phyloP scores from a whole-genome alignment of 106 monocot species.

The Hemerocallis citrina region DNA sequence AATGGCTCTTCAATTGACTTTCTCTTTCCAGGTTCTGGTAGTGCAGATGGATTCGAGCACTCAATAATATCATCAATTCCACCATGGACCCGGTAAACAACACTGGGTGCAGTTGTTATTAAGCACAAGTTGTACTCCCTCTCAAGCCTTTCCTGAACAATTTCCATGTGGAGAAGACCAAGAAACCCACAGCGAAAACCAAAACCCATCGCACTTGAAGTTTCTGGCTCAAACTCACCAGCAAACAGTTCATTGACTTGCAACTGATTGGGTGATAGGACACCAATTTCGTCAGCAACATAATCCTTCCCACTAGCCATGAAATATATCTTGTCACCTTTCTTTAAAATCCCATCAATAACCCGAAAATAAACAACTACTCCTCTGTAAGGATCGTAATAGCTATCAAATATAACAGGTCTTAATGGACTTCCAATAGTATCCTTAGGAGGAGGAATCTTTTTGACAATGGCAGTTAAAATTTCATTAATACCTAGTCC shows the following conservation, averaged over 20 bases:
- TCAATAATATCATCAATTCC: constrained; percentile 72
- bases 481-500: constrained; percentile 89
- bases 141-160: constrained; percentile 99
- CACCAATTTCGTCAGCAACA: constrained; percentile 94
- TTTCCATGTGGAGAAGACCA: constrained; percentile 98
- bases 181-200: constrained; percentile 98
- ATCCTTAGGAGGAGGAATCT: constrained; percentile 74
- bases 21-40: constrained; percentile 86
- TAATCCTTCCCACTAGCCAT: constrained; percentile 99
- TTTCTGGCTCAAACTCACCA: constrained; percentile 99
- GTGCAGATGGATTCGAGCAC: constrained; percentile 90
- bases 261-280: constrained; percentile 82
- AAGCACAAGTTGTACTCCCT: constrained; percentile 87
- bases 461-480: constrained; percentile 64
- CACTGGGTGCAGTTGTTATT: constrained; percentile 99
- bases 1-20: constrained; percentile 85
- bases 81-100: constrained; percentile 79
- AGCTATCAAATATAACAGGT: constrained; percentile 99
- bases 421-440: constrained; percentile 67
- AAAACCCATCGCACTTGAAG: constrained; percentile 97
- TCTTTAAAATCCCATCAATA: constrained; percentile 80
- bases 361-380: constrained; percentile 98
- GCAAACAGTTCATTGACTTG: constrained; percentile 78
- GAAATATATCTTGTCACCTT: constrained; percentile 85
- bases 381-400: constrained; percentile 98